Evolutionary conservation across 2,329 filamentous ascomycete species (phyloP), one percentile per base, ranked within the genome.

Genomic region (Trichothecium sympodiale): DNA sequence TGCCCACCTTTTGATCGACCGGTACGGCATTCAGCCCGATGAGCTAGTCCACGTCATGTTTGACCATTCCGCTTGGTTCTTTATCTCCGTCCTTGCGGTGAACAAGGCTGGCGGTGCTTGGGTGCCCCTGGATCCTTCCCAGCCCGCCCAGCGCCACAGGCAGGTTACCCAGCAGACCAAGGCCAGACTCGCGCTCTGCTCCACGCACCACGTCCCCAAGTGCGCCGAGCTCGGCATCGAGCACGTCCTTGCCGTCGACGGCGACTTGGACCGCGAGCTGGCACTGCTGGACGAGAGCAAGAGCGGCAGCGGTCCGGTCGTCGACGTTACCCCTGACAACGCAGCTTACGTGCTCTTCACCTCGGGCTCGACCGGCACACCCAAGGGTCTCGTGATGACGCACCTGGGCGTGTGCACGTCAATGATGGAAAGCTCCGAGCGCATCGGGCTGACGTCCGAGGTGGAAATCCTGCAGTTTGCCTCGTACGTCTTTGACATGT

Each of bases 1-100:
- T 9, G 33, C 41, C 9, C 18, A 14, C 20, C 31, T 25, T 25
- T 10, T 25, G 6, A 6, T 25, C 10, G 20, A 6, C 10, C 20
- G 10, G 20, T 25, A 38, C 7, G 48, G 50, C n/a, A 40, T 56
- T 12, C 31, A 38, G 10, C 40, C 42, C 2, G 52, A 46, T 17
- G 37, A 36, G 2, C 27, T 50, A 8, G 33, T 35, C 5, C 33
- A 18, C 9, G 23, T 35, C 33, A 15, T 17, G 13, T 18, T 27
- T 18, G 33, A 35, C 10, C 23, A 35, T 10, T 35, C 33, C 3
- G n/a, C n/a, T 27, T 28, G 14, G 13, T 13, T 18, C n/a, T 15
- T 35, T 18, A 10, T 35, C 17, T 17, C 33, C 12, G 26, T 35
- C 18, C 17, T 46, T 1, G 43, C 37, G 4, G 34, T 46, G 5